phyloP scores from a whole-genome alignment of 169 alveolate species.

The Plasmodium relictum region DNA sequence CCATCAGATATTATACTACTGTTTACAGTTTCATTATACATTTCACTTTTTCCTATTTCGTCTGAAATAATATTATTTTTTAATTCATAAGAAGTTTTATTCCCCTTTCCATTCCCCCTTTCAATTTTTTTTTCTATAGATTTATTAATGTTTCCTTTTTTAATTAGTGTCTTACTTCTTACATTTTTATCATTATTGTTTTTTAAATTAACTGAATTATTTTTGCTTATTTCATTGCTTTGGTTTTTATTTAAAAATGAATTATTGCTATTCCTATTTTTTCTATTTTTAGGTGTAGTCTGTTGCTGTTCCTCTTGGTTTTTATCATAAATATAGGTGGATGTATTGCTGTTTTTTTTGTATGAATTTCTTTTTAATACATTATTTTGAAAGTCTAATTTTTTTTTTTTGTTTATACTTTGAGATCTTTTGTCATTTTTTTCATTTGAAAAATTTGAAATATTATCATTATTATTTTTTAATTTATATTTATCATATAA shows the following conservation, averaged over 20 bases:
- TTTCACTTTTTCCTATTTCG: background rate
- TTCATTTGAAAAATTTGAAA: background rate
- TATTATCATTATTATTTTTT: constrained; percentile 3
- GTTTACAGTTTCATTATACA: background rate
- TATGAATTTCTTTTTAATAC: constrained; percentile 26
- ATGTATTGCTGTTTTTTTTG: background rate
- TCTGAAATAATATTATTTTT: background rate
- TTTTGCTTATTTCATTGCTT: background rate
- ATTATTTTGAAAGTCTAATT: constrained; percentile 11
- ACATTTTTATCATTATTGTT: background rate
- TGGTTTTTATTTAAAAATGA: background rate
- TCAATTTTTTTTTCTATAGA: background rate
- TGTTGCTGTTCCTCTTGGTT: background rate
- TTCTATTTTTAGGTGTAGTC: background rate
- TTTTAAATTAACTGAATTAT: background rate
- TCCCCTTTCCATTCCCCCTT: background rate
- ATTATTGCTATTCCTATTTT: background rate
- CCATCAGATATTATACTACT: no score
- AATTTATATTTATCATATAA: constrained; percentile 13
- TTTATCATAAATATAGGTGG: background rate
- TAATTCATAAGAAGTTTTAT: background rate
- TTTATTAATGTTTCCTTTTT: background rate
- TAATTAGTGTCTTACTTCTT: background rate
- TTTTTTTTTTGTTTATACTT: constrained; percentile 24
- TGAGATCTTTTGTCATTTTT: background rate